Evolutionary conservation across 176 grass and related monocot genomes (phyloP).

Genomic region (Saccharum spontaneum): DNA sequence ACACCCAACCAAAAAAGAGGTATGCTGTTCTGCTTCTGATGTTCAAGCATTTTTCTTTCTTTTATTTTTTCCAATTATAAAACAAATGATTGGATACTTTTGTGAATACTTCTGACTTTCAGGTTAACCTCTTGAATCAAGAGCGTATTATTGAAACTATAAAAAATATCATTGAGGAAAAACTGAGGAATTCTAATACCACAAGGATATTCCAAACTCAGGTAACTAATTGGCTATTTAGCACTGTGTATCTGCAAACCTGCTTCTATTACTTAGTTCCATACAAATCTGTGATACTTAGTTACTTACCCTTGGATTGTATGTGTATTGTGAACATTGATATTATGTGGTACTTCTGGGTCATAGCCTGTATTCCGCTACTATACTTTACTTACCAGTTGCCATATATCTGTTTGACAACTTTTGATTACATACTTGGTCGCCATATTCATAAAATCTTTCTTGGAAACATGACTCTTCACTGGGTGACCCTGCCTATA

Average conservation of each 20-base stretch:
- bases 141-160: constrained; percentile 84
- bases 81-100: neutral
- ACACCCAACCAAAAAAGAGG: constrained; percentile 98
- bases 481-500: neutral
- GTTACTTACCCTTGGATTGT: neutral
- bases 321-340: constrained; percentile 6
- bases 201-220: constrained; percentile 92
- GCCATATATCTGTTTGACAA: neutral
- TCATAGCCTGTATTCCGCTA: neutral
- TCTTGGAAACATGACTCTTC: constrained; percentile 16
- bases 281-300: neutral
- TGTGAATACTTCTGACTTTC: constrained; percentile 27
- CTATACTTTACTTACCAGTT: neutral
- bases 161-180: constrained; percentile 70
- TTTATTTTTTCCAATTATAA: neutral
- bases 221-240: constrained; percentile 49
- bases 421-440: neutral
- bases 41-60: constrained; percentile 3
- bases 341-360: neutral
- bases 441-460: neutral
- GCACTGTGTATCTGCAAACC: neutral
- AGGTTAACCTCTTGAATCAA: constrained; percentile 99
- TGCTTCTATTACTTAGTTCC: neutral
- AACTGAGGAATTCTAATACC: constrained; percentile 86
- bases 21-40: constrained; percentile 28